Evolutionary conservation across 768 basidiomycete genomes (phyloP), one percentile per base, ranked within the genome.

Genomic region (Calvatia gigantea): DNA sequence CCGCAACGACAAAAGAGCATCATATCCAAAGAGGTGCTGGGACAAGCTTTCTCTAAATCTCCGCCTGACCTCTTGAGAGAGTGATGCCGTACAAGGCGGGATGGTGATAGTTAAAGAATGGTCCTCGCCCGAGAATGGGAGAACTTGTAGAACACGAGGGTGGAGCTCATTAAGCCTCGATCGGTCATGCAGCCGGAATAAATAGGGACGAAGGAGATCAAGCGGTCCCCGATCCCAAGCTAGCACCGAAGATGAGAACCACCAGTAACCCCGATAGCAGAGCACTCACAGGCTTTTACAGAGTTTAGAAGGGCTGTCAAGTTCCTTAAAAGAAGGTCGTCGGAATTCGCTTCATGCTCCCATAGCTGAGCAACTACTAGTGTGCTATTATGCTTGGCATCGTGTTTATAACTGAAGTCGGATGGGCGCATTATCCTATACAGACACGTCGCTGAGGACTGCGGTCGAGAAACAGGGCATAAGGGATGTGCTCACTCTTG

Each of bases 391-490:
- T 82, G 83, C 64, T 81, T 80, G 4, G 89, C 85, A 64, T 91
- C 87, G 61, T 88, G 84, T 58, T 87, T 89, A 73, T 91, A 91
- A 67, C 85, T 89, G 64, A 91, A 89, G 68, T 91, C 89, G 0
- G 81, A 78, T 0, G 87, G 87, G 43, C 81, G 76, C 35, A 74
- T 69, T 12, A 77, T 75, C 65, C 89, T 89, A 66, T 57, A 12
- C 54, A 55, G 31, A 28, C 35, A 35, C 17, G 44, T 58, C 14
- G 57, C 21, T 21, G 53, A n/a, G 5, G 37, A 2, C 21, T 8
- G 33, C 27, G 37, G 2, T 38, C 43, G n/a, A 59, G 33, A 31
- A 11, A 53, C 25, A 32, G 1, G 11, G 8, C 56, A 58, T 8
- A 14, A 43, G 14, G 43, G 7, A 44, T 23, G 5, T n/a, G 75